A percentile compares a stretch with the other conserved stretches of the same genome.
These are phyloP conservation scores for Calocybe gambosa DNA, from an alignment of 1,284 basidiomycete species.

Conservation along the genomic window DNA sequence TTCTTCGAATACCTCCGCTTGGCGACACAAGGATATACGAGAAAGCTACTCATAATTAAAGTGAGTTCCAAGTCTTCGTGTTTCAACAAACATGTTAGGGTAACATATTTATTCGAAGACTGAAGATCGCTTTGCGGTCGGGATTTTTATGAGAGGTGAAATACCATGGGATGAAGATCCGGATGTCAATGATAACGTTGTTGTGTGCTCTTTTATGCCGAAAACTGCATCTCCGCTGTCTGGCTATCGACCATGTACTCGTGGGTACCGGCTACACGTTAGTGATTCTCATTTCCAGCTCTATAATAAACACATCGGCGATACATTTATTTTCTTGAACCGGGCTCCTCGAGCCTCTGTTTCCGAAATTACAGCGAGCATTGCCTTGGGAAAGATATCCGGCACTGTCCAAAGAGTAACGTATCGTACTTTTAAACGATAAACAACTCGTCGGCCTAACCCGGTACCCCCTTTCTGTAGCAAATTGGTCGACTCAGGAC, in stretches of 20 bases:
- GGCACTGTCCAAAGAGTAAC: constrained; percentile 42
- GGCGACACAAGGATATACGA: constrained; percentile 47
- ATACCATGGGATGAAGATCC: constrained; percentile 61
- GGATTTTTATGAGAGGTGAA: constrained; percentile 54
- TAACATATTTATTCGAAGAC: constrained; percentile 31
- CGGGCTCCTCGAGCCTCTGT: constrained; percentile 39
- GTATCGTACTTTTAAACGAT: not conserved
- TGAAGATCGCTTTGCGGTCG: constrained; percentile 53
- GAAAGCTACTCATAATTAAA: constrained; percentile 54
- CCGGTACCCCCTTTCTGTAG: too few species aligned
- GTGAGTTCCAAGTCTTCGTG: constrained; percentile 23
- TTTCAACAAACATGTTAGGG: not conserved
- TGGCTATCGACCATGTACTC: constrained; percentile 42
- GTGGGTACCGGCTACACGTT: constrained; percentile 50
- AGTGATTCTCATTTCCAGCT: constrained; percentile 49
- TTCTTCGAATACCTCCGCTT: constrained; percentile 58
- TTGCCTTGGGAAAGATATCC: constrained; percentile 58
- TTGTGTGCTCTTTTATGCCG: constrained; percentile 58
- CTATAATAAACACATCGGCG: constrained; percentile 42
- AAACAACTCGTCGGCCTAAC: too few species aligned
- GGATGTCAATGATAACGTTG: constrained; percentile 50
- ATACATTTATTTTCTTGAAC: constrained; percentile 56
- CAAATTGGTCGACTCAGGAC: constrained; percentile 54
- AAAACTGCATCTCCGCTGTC: constrained; percentile 40
- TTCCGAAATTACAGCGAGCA: constrained; percentile 47